phyloP scores from a whole-genome alignment of 805 yeast genomes.

The Isabelozyma gotoi region DNA sequence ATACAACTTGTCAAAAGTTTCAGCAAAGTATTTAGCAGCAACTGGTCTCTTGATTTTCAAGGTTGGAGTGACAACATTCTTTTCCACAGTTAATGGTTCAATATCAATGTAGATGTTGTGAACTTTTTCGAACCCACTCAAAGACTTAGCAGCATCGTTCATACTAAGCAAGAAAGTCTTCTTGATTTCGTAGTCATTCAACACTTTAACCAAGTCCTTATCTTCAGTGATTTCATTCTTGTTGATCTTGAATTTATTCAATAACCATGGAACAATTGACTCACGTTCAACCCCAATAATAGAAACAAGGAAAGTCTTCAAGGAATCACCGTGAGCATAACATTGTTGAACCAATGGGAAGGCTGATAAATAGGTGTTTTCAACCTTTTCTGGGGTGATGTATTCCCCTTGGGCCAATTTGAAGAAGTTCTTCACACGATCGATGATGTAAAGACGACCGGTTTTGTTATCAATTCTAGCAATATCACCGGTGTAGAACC shows the following conservation, averaged over 20 bases:
- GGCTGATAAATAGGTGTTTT: slow-evolving; percentile 28
- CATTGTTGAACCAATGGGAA: slow-evolving; percentile 28
- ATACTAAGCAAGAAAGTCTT: slow-evolving; percentile 18
- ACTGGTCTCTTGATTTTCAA: slow-evolving; percentile 43
- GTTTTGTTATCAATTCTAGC: slow-evolving; percentile 19
- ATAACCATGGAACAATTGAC: slow-evolving; percentile 14
- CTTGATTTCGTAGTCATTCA: slow-evolving; percentile 22
- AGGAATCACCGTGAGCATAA: slow-evolving; percentile 33
- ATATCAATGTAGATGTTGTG: slow-evolving; percentile 35
- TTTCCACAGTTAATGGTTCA: slow-evolving; percentile 40
- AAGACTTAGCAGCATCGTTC: slow-evolving; percentile 17
- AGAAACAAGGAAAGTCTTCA: slow-evolving; percentile 27
- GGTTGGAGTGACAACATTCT: slow-evolving; percentile 42
- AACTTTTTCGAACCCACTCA: slow-evolving; percentile 39
- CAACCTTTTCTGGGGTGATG: slow-evolving; percentile 42
- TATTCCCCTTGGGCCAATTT: slow-evolving; percentile 45
- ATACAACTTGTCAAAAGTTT: slow-evolving; percentile 29
- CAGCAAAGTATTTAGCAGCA: slow-evolving; percentile 27
- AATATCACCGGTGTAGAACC: slow-evolving; percentile 61
- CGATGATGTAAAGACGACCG: slow-evolving; percentile 47
- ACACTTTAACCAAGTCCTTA: slow-evolving; percentile 17
- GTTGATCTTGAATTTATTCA: slow-evolving; percentile 11
- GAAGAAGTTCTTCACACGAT: slow-evolving; percentile 46
- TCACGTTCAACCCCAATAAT: slow-evolving; percentile 25
- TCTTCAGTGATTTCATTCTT: slow-evolving; percentile 3